Evolutionary conservation across 805 yeast species (phyloP).

Genomic region (Yamadazyma akitaensis): DNA sequence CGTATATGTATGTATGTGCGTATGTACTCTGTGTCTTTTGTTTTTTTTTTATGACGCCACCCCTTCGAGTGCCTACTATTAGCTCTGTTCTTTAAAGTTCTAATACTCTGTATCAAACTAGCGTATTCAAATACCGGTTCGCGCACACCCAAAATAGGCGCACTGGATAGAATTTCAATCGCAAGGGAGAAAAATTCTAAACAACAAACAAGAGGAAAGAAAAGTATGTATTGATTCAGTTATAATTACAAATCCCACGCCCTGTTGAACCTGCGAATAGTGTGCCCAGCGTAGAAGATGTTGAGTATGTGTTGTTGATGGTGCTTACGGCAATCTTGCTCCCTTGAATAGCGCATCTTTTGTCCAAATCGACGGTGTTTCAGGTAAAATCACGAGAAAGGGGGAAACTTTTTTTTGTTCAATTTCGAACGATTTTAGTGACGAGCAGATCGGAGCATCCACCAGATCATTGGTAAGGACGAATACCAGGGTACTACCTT

Average conservation of each 20-base stretch:
- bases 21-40: too few species aligned
- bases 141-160: not conserved
- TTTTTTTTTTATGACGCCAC: too few species aligned
- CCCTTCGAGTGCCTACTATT: too few species aligned
- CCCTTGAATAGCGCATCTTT: not conserved
- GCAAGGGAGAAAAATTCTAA: slow-evolving; percentile 7
- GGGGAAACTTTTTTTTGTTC: not conserved
- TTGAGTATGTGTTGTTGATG: too few species aligned
- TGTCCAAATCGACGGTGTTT: slow-evolving; percentile 5
- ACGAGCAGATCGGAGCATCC: not conserved
- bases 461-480: too few species aligned
- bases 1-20: too few species aligned
- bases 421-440: not conserved
- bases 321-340: too few species aligned
- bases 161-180: slow-evolving; percentile 1
- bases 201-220: slow-evolving; percentile 7
- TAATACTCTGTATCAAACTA: too few species aligned
- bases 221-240: slow-evolving; percentile 3
- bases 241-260: not conserved
- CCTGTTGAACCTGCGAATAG: too few species aligned
- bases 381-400: slow-evolving; percentile 4
- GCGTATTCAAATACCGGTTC: not conserved
- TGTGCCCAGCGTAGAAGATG: too few species aligned
- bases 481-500: too few species aligned
- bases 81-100: too few species aligned